Conservation (phyloP, 202 grass and related monocot genomes). For the Panicum hallii region DNA sequence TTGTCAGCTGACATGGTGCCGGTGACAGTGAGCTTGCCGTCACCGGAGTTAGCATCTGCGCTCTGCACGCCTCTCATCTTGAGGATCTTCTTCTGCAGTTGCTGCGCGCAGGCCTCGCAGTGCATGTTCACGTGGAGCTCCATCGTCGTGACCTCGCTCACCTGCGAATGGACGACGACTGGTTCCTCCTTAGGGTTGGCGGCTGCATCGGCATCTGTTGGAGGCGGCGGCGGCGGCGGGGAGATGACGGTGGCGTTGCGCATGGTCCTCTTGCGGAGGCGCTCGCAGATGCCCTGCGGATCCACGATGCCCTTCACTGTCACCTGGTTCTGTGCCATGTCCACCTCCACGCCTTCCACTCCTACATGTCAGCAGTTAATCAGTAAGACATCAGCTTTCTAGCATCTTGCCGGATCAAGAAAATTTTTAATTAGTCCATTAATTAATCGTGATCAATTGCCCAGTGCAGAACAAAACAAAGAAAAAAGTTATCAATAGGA, state of each 20-base stretch:
- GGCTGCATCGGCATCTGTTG: slow-evolving; percentile 4
- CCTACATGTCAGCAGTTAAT: slow-evolving; percentile 22
- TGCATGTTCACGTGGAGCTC: slow-evolving; percentile 89
- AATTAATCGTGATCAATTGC: neutral
- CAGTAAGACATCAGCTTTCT: neutral
- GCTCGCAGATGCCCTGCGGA: slow-evolving; percentile 58
- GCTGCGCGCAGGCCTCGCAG: slow-evolving; percentile 82
- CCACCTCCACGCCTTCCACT: slow-evolving; percentile 64
- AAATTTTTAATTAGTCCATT: too few relatives aligned
- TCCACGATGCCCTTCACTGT: slow-evolving; percentile 79
- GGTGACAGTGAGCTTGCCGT: slow-evolving; percentile 61
- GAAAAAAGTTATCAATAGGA: neutral
- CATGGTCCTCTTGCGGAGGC: slow-evolving; percentile 66
- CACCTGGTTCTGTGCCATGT: slow-evolving; percentile 65
- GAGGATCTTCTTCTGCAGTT: slow-evolving; percentile 67
- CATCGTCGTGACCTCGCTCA: slow-evolving; percentile 53
- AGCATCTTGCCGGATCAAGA: neutral
- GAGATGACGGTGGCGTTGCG: slow-evolving; percentile 67
- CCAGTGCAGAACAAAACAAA: neutral
- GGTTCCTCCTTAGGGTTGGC: neutral
- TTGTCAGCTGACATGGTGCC: slow-evolving; percentile 55
- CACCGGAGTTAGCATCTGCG: slow-evolving; percentile 48
- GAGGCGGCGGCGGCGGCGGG: slow-evolving; percentile 39
- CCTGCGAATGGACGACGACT: slow-evolving; percentile 50
- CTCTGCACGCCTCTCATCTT: slow-evolving; percentile 74